Evolutionary conservation across 495 filamentous ascomycete species (phyloP).

Genomic region (Penicillium odoratum): DNA sequence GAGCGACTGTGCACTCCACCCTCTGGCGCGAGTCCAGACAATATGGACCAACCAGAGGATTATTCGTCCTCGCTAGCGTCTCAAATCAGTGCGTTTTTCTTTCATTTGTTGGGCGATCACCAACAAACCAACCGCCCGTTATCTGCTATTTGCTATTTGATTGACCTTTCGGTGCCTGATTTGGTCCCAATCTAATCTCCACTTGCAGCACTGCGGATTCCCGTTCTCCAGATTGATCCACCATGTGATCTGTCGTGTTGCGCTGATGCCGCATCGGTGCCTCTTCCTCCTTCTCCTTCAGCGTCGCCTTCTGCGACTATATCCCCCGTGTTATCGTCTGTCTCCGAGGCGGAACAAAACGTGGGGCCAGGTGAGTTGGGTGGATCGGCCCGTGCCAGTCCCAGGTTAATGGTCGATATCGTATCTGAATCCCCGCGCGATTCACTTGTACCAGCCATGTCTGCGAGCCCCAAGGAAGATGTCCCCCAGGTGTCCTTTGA

Average conservation of each 20-base stretch:
- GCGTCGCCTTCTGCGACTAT: conserved; percentile 25
- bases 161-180: conserved; percentile 17
- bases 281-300: conserved; percentile 29
- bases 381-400: conserved; percentile 40
- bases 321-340: conserved; percentile 4
- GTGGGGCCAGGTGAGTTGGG: conserved; percentile 43
- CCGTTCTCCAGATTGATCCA: conserved; percentile 25
- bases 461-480: conserved; percentile 21
- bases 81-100: conserved; percentile 37
- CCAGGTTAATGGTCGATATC: conserved; percentile 15
- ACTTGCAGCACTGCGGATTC: conserved; percentile 29
- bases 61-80: conserved; percentile 31
- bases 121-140: background rate
- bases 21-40: conserved; percentile 25
- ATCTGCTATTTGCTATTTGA: background rate
- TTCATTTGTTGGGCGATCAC: background rate
- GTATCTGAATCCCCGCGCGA: conserved; percentile 29
- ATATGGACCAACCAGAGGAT: conserved; percentile 42
- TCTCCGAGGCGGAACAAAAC: conserved; percentile 12
- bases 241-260: conserved; percentile 33
- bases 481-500: conserved; percentile 41
- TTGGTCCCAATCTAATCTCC: conserved; percentile 26
- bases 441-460: conserved; percentile 11
- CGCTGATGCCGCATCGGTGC: conserved; percentile 26
- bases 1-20: conserved; percentile 26